Evolutionary conservation across 805 yeast genomes (phyloP).

Genomic region (Wickerhamiella shivajii): DNA sequence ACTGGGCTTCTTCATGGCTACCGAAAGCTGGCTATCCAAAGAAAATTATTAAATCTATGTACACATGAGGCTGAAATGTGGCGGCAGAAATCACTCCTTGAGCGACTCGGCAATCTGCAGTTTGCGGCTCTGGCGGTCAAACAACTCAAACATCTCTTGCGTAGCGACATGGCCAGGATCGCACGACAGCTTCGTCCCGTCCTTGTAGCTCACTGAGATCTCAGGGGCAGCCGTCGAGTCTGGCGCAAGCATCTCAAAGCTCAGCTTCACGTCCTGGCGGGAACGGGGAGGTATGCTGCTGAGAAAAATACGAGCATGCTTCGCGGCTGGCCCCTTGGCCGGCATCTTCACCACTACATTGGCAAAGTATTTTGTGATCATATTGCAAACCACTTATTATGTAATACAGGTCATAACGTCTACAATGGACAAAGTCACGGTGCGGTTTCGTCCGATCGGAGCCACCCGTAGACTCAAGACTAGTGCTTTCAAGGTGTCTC

Average conservation of each 20-base stretch:
- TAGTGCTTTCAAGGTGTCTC: slow-evolving; percentile 31
- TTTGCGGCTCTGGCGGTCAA: slow-evolving; percentile 74
- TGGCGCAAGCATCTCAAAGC: slow-evolving; percentile 41
- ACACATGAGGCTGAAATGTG: too few species aligned
- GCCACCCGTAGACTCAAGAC: slow-evolving; percentile 36
- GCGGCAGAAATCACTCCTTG: slow-evolving; percentile 16
- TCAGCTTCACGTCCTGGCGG: slow-evolving; percentile 45
- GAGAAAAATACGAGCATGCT: slow-evolving; percentile 64
- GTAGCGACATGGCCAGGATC: slow-evolving; percentile 48
- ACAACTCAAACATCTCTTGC: slow-evolving; percentile 45
- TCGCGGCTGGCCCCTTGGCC: slow-evolving; percentile 31
- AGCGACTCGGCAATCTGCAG: slow-evolving; percentile 48
- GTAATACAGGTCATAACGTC: not conserved
- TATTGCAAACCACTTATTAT: slow-evolving; percentile 19
- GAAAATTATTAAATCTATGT: too few species aligned
- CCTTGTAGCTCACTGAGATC: slow-evolving; percentile 69
- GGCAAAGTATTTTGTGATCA: slow-evolving; percentile 86
- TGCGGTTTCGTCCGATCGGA: slow-evolving; percentile 41
- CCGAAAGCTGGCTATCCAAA: too few species aligned
- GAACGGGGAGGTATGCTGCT: slow-evolving; percentile 67
- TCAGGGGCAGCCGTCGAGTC: slow-evolving; percentile 36
- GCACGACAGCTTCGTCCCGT: slow-evolving; percentile 51
- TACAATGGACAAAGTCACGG: slow-evolving; percentile 17
- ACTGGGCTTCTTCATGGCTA: slow-evolving; percentile 80
- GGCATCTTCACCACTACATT: slow-evolving; percentile 54